Evolutionary conservation across 75 land plant species (phyloP), one percentile per base, ranked within the genome.

Genomic region (Pinus taeda): DNA sequence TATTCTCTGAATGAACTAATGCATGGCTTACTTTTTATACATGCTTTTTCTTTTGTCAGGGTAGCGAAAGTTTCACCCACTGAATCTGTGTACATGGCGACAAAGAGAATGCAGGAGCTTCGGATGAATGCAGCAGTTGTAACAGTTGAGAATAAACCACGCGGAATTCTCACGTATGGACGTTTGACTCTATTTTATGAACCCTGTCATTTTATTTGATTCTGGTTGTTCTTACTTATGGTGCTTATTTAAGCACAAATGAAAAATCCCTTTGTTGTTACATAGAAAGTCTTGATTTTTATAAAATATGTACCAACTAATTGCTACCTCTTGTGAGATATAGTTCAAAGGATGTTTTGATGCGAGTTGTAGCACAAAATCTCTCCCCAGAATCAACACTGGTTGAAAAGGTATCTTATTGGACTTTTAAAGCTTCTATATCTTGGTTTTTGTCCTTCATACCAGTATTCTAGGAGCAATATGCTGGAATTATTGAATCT

Each of bases 271-370:
- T 49, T 49, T 49, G 55, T 49, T 11, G 11, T 49, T 49, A 24
- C 59, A 2, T 6, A 15, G 74, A 5, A 24, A 55, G 15, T 55
- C 58, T 13, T 21, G 55, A 73, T 49, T 24, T 55, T 24, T 53
- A 24, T 7, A 26, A 15, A 55, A 56, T 73, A 55, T 57, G 29
- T 29, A 24, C 18, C 33, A 12, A 14, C 42, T 73, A 15, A 14
- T 75, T 61, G 17, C 11, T 36, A 20, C 59, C 45, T n/a, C 61
- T 59, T 75, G 14, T 60, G 73, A 67, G 29, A 22, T 76, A 20
- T 83, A 96, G 99, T 59, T 92, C 99, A 58, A 94, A 87, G 64
- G 99, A 96, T 79, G 85, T 96, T 55, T 83, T 96, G 83, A 92
- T 94, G 99, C 88, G 95, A 56, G 93, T 96, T 55, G 85, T 94